Percentiles rank a stretch among this genome's conserved stretches.
Conservation (phyloP, 495 filamentous ascomycete genomes). For the Aspergillus cristatus region DNA sequence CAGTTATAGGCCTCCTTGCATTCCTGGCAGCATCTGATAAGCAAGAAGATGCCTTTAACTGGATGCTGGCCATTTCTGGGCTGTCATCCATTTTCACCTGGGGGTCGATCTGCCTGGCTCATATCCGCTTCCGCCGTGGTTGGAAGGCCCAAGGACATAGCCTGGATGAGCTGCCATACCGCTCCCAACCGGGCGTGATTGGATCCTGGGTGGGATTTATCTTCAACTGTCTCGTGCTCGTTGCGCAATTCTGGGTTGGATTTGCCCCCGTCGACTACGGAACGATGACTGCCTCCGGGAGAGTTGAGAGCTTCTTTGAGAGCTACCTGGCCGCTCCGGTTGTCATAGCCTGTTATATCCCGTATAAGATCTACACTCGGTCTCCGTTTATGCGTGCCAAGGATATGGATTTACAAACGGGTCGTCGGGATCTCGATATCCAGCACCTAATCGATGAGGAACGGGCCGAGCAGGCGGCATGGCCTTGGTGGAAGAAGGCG, state of each 20-base stretch:
- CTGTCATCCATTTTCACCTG: constrained; percentile 89
- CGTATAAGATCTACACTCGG: constrained; percentile 67
- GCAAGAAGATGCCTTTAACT: constrained; percentile 60
- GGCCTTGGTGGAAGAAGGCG: constrained; percentile 81
- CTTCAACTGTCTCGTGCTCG: constrained; percentile 72
- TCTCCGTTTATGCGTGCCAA: constrained; percentile 55
- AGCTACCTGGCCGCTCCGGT: constrained; percentile 79
- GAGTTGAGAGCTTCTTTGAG: constrained; percentile 60
- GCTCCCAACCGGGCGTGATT: constrained; percentile 65
- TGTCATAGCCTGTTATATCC: constrained; percentile 63
- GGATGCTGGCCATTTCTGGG: constrained; percentile 86
- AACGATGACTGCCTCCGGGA: constrained; percentile 25
- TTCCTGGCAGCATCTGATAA: constrained; percentile 64
- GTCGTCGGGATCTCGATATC: constrained; percentile 80
- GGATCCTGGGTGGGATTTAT: constrained; percentile 79
- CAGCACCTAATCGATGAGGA: constrained; percentile 68
- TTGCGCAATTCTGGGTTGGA: constrained; percentile 91
- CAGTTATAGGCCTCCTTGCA: constrained; percentile 61
- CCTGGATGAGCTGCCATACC: constrained; percentile 70
- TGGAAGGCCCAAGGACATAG: constrained; percentile 63
- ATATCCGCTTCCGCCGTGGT: constrained; percentile 84
- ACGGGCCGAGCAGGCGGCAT: constrained; percentile 54
- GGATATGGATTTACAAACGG: constrained; percentile 82
- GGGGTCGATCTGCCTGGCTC: constrained; percentile 78
- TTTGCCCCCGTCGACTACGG: constrained; percentile 64